A percentile compares a stretch with the other conserved stretches of the same genome.
These are phyloP conservation scores for Protoeuglena noctilucae DNA, from an alignment of 139 green algal species.

Conservation along the genomic window DNA sequence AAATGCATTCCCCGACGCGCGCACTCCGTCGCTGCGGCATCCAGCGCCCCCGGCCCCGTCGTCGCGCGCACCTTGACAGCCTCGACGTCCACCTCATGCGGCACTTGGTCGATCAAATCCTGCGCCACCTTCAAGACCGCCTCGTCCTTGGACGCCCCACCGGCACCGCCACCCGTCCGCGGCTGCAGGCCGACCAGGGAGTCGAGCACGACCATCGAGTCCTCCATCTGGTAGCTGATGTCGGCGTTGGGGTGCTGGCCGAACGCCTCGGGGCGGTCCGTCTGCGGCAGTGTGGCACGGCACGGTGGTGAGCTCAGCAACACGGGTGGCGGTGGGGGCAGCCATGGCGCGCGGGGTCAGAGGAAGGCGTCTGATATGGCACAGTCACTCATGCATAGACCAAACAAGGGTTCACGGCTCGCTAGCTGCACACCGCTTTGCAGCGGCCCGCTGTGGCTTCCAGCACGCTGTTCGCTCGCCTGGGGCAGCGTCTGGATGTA, in stretches of 20 bases:
- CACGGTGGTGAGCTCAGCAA: conserved; percentile 48
- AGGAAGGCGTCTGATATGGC: too few species aligned
- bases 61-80: too few species aligned
- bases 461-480: too few species aligned
- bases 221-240: conserved; percentile 67
- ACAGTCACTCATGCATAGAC: too few species aligned
- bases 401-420: too few species aligned
- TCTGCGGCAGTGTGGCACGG: conserved; percentile 21
- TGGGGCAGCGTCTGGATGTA: not conserved
- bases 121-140: conserved; percentile 39
- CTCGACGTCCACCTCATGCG: conserved; percentile 53
- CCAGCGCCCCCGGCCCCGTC: too few species aligned
- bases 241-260: conserved; percentile 77
- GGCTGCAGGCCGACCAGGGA: conserved; percentile 45
- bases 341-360: too few species aligned
- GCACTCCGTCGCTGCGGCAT: too few species aligned
- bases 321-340: not conserved
- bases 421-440: not conserved
- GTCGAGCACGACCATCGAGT: conserved; percentile 53
- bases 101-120: conserved; percentile 47
- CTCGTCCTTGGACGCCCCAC: conserved; percentile 25
- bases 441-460: not conserved
- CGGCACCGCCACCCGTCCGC: conserved; percentile 12
- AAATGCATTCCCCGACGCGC: too few species aligned
- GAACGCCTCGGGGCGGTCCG: conserved; percentile 61